Evolutionary conservation across 2,329 filamentous ascomycete species (phyloP).

Genomic region (Aspergillus fumigatus): DNA sequence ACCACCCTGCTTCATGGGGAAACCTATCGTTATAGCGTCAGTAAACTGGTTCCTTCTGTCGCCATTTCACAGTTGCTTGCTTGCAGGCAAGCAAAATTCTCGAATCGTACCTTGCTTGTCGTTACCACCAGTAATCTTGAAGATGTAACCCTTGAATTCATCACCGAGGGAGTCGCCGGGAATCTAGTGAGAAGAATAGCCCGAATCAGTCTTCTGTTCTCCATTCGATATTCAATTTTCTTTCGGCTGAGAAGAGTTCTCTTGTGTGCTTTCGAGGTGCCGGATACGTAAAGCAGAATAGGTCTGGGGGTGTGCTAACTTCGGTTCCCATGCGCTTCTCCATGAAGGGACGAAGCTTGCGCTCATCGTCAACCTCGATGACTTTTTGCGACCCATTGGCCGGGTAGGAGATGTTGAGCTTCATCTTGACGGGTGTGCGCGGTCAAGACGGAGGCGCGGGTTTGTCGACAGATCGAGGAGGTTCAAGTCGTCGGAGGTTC

Average conservation of each 20-base stretch:
- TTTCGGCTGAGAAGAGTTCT: neutral
- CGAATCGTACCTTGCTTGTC: constrained; percentile 80
- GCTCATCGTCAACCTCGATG: constrained; percentile 98
- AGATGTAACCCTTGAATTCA: constrained; percentile 99
- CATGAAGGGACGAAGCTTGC: constrained; percentile 98
- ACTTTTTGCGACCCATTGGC: constrained; percentile 99
- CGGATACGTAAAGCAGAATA: constrained; percentile 5
- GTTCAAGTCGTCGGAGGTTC: constrained; percentile 35
- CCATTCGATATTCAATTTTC: constrained; percentile 11
- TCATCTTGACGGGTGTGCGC: constrained; percentile 60
- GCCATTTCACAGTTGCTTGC: neutral
- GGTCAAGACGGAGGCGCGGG: constrained; percentile 45
- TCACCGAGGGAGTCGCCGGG: constrained; percentile 91
- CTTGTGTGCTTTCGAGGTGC: constrained; percentile 9
- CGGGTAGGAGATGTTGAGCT: constrained; percentile 81
- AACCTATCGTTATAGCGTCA: constrained; percentile 50
- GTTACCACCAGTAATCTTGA: constrained; percentile 99
- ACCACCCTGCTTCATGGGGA: constrained; percentile 99
- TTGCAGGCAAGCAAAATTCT: constrained; percentile 1
- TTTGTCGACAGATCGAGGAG: constrained; percentile 39
- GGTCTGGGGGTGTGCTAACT: constrained; percentile 34
- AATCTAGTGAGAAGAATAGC: constrained; percentile 54
- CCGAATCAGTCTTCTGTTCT: constrained; percentile 30
- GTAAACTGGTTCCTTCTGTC: constrained; percentile 11
- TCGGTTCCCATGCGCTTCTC: constrained; percentile 79